Evolutionary conservation across 2,329 filamentous ascomycete species (phyloP).

Genomic region (Daldinia eschscholtzii): DNA sequence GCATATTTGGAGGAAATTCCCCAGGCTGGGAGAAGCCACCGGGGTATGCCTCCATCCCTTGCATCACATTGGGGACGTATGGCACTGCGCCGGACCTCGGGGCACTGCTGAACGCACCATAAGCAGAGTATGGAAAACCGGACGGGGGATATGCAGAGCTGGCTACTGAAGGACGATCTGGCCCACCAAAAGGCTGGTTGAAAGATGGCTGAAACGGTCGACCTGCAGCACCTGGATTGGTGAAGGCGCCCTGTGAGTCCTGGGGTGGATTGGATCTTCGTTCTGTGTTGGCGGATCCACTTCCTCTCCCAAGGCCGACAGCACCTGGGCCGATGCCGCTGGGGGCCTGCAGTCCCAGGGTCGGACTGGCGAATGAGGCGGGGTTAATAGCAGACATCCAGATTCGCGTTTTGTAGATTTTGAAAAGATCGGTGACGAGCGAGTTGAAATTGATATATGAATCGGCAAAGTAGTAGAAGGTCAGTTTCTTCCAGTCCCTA

Average conservation of each 20-base stretch:
- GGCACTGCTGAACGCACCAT: conserved; percentile 59
- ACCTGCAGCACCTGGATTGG: conserved; percentile 54
- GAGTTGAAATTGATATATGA: conserved; percentile 99
- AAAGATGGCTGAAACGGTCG: conserved; percentile 61
- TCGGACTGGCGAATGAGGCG: conserved; percentile 88
- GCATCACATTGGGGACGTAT: conserved; percentile 58
- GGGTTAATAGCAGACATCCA: conserved; percentile 99
- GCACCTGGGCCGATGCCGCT: conserved; percentile 75
- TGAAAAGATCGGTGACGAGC: conserved; percentile 96
- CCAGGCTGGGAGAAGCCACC: conserved; percentile 56
- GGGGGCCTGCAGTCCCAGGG: conserved; percentile 77
- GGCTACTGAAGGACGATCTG: conserved; percentile 58
- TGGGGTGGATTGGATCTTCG: conserved; percentile 62
- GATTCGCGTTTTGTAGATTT: conserved; percentile 98
- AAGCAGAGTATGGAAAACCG: conserved; percentile 58
- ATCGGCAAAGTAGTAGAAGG: conserved; percentile 98
- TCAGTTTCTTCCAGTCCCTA: conserved; percentile 99
- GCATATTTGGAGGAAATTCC: conserved; percentile 62
- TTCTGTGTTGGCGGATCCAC: conserved; percentile 59
- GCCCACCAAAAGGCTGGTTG: conserved; percentile 56
- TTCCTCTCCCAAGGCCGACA: conserved; percentile 68
- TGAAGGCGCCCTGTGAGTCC: conserved; percentile 57
- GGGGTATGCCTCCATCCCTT: conserved; percentile 58
- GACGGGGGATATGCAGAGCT: conserved; percentile 56
- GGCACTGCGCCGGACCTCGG: conserved; percentile 55